A percentile compares a stretch with the other conserved stretches of the same genome.
Conservation (phyloP, 1,139 yeast species). For the Scheffersomyces parashehatae region DNA sequence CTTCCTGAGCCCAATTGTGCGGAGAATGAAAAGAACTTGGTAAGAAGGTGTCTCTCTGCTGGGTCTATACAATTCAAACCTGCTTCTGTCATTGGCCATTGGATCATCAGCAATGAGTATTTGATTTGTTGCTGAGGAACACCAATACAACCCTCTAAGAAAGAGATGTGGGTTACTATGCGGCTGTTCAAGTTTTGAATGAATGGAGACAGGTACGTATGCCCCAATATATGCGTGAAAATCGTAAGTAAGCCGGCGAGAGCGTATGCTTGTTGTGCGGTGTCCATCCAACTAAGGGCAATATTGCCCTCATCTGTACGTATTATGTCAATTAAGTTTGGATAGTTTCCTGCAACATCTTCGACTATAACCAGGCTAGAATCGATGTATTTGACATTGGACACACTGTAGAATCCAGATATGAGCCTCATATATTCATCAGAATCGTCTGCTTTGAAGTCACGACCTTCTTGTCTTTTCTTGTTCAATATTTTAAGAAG, state of each 20-base stretch:
- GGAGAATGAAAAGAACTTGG: constrained; percentile 29
- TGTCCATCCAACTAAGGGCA: constrained; percentile 44
- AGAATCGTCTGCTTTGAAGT: constrained; percentile 11
- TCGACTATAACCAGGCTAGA: constrained; percentile 6
- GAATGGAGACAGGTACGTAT: constrained; percentile 35
- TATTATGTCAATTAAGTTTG: constrained; percentile 23
- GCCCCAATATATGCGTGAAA: constrained; percentile 32
- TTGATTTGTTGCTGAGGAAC: constrained; percentile 23
- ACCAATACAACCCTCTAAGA: constrained; percentile 24
- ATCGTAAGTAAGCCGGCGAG: constrained; percentile 36
- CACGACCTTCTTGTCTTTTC: constrained; percentile 25
- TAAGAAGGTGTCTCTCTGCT: constrained; percentile 46
- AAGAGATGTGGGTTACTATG: constrained; percentile 26
- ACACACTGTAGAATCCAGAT: constrained; percentile 30
- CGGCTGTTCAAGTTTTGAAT: constrained; percentile 31
- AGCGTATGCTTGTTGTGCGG: constrained; percentile 38
- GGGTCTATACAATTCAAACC: constrained; percentile 54
- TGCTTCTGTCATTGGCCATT: constrained; percentile 64
- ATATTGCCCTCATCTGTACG: constrained; percentile 12
- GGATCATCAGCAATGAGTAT: constrained; percentile 49
- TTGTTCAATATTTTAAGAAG: constrained; percentile 54
- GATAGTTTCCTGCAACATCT: constrained; percentile 23
- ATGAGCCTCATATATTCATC: constrained; percentile 33
- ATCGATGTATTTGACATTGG: constrained; percentile 24
- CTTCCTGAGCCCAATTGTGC: constrained; percentile 25